phyloP scores from a whole-genome alignment of 257 asterid genomes.

The Nicotiana undulata region DNA sequence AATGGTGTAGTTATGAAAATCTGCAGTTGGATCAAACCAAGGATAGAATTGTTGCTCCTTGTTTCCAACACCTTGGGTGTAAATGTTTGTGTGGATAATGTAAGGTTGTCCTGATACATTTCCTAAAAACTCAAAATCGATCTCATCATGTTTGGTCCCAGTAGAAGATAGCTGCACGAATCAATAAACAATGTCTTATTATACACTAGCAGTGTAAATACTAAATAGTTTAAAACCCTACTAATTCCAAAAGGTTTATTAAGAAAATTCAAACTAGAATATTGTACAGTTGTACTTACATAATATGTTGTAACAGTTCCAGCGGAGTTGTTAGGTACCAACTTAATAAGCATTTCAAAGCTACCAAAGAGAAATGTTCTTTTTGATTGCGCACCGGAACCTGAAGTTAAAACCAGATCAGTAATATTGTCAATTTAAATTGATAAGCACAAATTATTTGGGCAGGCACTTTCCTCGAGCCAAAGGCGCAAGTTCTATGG shows the following conservation, averaged over 20 bases:
- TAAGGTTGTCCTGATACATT: constrained; percentile 66
- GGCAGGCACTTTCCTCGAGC: too few species aligned
- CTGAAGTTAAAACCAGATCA: constrained; percentile 15
- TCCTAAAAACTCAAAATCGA: constrained; percentile 81
- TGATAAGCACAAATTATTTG: too few species aligned
- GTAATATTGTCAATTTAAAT: not conserved
- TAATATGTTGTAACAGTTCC: constrained; percentile 73
- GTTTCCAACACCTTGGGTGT: constrained; percentile 48
- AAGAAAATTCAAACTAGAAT: not conserved
- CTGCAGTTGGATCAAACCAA: constrained; percentile 74
- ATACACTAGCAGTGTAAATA: not conserved
- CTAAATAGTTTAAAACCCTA: too few species aligned
- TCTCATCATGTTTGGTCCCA: constrained; percentile 65
- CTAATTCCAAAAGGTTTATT: too few species aligned
- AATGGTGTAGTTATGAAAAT: constrained; percentile 75
- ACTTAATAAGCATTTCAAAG: constrained; percentile 57
- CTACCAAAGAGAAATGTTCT: constrained; percentile 53
- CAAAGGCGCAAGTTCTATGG: too few species aligned
- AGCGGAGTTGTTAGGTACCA: constrained; percentile 67
- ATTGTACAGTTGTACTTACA: constrained; percentile 19
- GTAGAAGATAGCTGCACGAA: constrained; percentile 43
- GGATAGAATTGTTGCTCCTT: constrained; percentile 64
- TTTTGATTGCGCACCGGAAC: constrained; percentile 62
- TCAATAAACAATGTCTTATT: not conserved
- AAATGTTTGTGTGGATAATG: constrained; percentile 61